Conservation (phyloP, 148 eudicot genomes). For the Cornus controversa region DNA sequence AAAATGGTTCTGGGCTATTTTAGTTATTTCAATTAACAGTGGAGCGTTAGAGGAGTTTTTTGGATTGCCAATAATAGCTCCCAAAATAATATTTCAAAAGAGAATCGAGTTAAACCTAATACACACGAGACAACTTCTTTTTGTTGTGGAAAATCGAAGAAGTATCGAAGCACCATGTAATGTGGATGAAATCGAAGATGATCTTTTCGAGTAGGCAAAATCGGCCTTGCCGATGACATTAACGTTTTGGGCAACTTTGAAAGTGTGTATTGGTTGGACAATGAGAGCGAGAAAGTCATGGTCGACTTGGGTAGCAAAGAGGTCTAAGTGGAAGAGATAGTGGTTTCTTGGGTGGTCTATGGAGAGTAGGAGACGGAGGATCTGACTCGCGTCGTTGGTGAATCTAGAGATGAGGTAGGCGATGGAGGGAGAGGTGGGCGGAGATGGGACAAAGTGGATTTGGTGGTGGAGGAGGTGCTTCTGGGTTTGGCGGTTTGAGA, state of each 20-base stretch:
- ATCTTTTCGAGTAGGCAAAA: conserved; percentile 48
- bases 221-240: conserved; percentile 70
- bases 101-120: too few species aligned
- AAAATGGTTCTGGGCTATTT: too few species aligned
- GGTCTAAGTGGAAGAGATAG: conserved; percentile 71
- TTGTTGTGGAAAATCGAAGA: conserved; percentile 43
- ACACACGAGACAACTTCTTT: too few species aligned
- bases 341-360: conserved; percentile 72
- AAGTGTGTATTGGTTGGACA: conserved; percentile 43
- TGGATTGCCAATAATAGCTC: too few species aligned
- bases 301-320: conserved; percentile 50
- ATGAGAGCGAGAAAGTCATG: conserved; percentile 44
- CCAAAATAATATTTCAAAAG: too few species aligned
- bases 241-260: conserved; percentile 72
- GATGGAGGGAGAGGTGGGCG: conserved; percentile 49
- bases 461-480: conserved; percentile 21
- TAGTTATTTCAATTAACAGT: too few species aligned
- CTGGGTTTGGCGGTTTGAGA: conserved; percentile 14
- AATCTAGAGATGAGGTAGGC: conserved; percentile 83
- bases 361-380: conserved; percentile 62
- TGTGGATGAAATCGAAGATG: conserved; percentile 47
- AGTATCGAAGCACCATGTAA: conserved; percentile 77
- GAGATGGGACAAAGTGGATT: conserved; percentile 7
- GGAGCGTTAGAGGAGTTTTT: too few species aligned
- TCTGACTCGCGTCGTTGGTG: conserved; percentile 34